Base-by-base conservation (phyloP, 1,284 basidiomycete species). In the Rugosomyces carneus region DNA sequence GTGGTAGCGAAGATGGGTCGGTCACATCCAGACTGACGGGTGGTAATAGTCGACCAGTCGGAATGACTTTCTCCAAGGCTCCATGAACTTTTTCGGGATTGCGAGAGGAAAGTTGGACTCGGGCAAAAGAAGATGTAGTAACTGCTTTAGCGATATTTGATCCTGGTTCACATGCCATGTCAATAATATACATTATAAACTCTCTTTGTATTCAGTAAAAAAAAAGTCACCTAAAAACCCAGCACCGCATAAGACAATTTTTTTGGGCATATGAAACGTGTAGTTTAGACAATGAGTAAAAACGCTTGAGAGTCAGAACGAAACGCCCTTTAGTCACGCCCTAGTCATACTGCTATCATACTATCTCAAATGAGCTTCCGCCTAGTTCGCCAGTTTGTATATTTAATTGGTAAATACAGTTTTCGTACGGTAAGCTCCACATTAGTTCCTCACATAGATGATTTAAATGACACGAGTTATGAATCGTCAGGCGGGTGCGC, bases 221-320 rank as follows among this genome's bases (percentile, higher is more conserved):
- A 16, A 37, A 23, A 9, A 51, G 64, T 34, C 51, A 78, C 81
- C 81, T 49, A 85, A 56, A 57, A 84, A 84, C 1, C 81, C 83
- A 38, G 81, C 76, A 19, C 81, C 81, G 48, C 81, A 79, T 19
- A 84, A 60, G 26, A 83, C 79, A 45, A 81, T 67, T 59, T 76
- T 82, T 26, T 49, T 45, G 11, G 51, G 34, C 50, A 55, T 55
- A 3, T 26, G 10, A 26, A 26, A 26, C n/a, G n/a, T n/a, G n/a
- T n/a, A n/a, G n/a, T n/a, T n/a, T n/a, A n/a, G n/a, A n/a, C n/a
- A n/a, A n/a, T n/a, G n/a, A n/a, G n/a, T n/a, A n/a, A n/a, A n/a
- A n/a, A n/a, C n/a, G n/a, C n/a, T n/a, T n/a, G n/a, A n/a, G n/a
- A n/a, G n/a, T n/a, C n/a, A n/a, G n/a, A n/a, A n/a, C n/a, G n/a